Evolutionary conservation across 2,329 filamentous ascomycete genomes (phyloP), one percentile per base, ranked within the genome.

Genomic region (Xenoacremonium recifei): DNA sequence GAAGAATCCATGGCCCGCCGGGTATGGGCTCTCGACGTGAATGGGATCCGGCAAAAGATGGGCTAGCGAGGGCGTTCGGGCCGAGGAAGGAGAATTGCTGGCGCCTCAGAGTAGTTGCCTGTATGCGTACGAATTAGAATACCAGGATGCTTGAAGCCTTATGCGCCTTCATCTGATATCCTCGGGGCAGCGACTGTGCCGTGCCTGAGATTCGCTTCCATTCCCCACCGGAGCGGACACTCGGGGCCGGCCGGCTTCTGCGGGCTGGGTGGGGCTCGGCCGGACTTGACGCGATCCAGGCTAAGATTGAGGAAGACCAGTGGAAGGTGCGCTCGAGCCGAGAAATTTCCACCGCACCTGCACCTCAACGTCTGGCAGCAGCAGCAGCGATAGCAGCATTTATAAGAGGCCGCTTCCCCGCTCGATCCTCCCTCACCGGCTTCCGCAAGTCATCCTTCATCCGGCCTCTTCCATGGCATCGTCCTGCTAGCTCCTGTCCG

Each of bases 361-460:
- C 17, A 20, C 35, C 41, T 39, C 41, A 27, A 27, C 33, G 25
- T 36, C 45, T 40, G 40, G 40, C 20, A 21, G 33, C 20, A 25
- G 44, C 40, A 40, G 35, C 23, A 23, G 40, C 20, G 19, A 30
- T 17, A 25, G 44, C 40, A 40, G 35, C 23, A 23, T 38, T 37
- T 37, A 31, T 35, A 47, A 32, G 30, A n/a, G 29, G 27, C 11
- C 10, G 30, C 13, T 32, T 29, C 29, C 25, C 37, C 18, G 23
- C 9, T 20, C 37, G 17, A 31, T 32, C 38, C 18, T 15, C 25
- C 7, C 39, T 15, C 20, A 18, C 33, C 23, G 17, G 17, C 17
- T 5, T 21, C 33, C n/a, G 7, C 13, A 23, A 21, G 11, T n/a
- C 10, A 27, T 27, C 9, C 17, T 7, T 6, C 7, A 15, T 5